These are phyloP conservation scores for Plasmodium gonderi DNA, from an alignment of 169 alveolate genomes.

Conservation along the genomic window DNA sequence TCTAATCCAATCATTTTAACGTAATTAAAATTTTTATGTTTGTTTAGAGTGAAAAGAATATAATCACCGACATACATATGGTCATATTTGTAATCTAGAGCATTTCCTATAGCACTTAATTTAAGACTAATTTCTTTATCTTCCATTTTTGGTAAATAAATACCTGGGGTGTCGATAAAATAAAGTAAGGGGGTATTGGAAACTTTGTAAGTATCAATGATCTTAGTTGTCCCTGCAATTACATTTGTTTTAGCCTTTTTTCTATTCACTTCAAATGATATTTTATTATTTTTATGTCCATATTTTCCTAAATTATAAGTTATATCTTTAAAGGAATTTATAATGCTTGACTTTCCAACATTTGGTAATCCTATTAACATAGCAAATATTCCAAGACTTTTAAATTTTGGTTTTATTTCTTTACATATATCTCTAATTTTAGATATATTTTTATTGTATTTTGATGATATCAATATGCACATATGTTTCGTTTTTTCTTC, in stretches of 20 bases:
- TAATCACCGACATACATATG: slow-evolving; percentile 84
- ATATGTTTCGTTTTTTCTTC: slow-evolving; percentile 57
- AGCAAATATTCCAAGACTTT: slow-evolving; percentile 53
- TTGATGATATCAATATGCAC: slow-evolving; percentile 65
- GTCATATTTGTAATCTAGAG: slow-evolving; percentile 88
- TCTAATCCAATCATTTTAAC: slow-evolving; percentile 80
- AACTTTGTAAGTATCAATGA: slow-evolving; percentile 43
- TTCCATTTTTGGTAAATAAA: slow-evolving; percentile 75
- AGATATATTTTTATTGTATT: slow-evolving; percentile 49
- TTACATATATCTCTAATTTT: slow-evolving; percentile 69
- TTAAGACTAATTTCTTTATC: slow-evolving; percentile 85
- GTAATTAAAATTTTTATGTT: slow-evolving; percentile 76
- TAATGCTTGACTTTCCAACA: slow-evolving; percentile 98
- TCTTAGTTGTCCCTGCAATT: slow-evolving; percentile 68
- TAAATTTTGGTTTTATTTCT: slow-evolving; percentile 72
- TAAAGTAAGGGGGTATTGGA: slow-evolving; percentile 65
- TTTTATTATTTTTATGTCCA: slow-evolving; percentile 55
- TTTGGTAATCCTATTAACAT: slow-evolving; percentile 97
- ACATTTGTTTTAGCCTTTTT: slow-evolving; percentile 52
- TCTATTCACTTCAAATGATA: slow-evolving; percentile 65
- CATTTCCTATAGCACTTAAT: slow-evolving; percentile 86
- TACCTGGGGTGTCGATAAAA: slow-evolving; percentile 71
- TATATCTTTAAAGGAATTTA: slow-evolving; percentile 84
- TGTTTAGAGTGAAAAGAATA: slow-evolving; percentile 81
- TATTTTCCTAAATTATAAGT: slow-evolving; percentile 57